Base-by-base conservation (phyloP, 2,329 filamentous ascomycete genomes). In the Metarhizium robertsii region DNA sequence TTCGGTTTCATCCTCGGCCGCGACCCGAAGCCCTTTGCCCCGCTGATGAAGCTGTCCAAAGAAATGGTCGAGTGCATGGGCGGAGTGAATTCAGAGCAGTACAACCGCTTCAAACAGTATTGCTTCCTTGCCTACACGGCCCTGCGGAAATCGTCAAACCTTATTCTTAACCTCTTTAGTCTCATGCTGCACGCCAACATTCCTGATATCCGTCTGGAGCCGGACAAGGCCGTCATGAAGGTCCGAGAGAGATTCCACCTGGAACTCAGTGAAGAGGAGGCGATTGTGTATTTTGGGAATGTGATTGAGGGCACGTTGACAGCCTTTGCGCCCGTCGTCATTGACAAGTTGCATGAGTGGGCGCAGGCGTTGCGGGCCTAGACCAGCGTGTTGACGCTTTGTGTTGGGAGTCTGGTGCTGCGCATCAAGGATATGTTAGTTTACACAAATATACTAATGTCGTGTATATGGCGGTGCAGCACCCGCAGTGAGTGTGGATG, bases 11-110 rank as follows among this genome's bases (percentile, higher is more conserved):
- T 99, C 59, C 86, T 99, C 1, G 94, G 94, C 18, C 88, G 94
- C 45, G 94, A 99, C 63, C 94, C 94, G 0, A 99, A 99, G 67
- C 94, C 94, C 0, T 97, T 99, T 67, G 92, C 94, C 0, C 94
- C 94, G 0, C 85, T 92, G 53, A 96, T 99, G 86, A 99, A 99
- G 71, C 83, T 99, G 8, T 92, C 88, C 66, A 92, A 92, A 63
- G 92, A 99, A 67, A 99, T 99, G 94, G 90, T 97, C 3, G 94
- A 99, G 65, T 94, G 92, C 59, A 96, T 99, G 90, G 95, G 95
- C 45, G 94, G 94, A 13, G 80, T 85, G 7, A 79, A 81, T 38
- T 90, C 88, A 3, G 83, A 88, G 25, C 86, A 95, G 59, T 99
- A 96, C 70, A 78, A 86, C 47, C 83, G 87, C 53, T 99, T 99